These are phyloP conservation scores for Pichia membranifaciens DNA, from an alignment of 805 yeast species.

Conservation along the genomic window DNA sequence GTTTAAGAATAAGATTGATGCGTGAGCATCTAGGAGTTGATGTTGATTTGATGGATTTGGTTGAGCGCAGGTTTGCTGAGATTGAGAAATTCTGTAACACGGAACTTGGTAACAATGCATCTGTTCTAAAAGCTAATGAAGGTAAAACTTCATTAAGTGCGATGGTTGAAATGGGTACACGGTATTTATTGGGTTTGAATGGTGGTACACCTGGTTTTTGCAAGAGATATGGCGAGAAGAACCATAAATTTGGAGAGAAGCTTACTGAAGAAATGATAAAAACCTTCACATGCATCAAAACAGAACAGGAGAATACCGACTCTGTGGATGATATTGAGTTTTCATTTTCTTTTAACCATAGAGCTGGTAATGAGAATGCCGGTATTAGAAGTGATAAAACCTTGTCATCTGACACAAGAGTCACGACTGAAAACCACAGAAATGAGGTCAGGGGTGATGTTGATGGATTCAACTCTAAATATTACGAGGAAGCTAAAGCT, in stretches of 20 bases:
- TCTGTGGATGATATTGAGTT: slow-evolving; percentile 26
- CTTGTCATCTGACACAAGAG: slow-evolving; percentile 75
- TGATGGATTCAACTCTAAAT: slow-evolving; percentile 51
- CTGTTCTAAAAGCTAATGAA: slow-evolving; percentile 29
- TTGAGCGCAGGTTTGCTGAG: slow-evolving; percentile 62
- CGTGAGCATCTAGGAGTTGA: slow-evolving; percentile 95
- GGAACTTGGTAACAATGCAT: slow-evolving; percentile 37
- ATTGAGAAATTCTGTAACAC: slow-evolving; percentile 43
- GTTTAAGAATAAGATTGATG: slow-evolving; percentile 86
- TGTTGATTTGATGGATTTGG: slow-evolving; percentile 75
- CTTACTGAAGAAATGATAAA: slow-evolving; percentile 20
- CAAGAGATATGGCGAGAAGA: slow-evolving; percentile 5
- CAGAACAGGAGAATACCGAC: slow-evolving; percentile 18
- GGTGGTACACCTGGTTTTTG: slow-evolving; percentile 28
- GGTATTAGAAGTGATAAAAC: slow-evolving; percentile 83
- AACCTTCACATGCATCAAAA: slow-evolving; percentile 20
- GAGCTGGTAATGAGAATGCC: slow-evolving; percentile 81
- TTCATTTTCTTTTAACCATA: slow-evolving; percentile 65
- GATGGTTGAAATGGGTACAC: slow-evolving; percentile 67
- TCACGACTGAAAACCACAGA: slow-evolving; percentile 58
- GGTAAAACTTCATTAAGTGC: slow-evolving; percentile 47
- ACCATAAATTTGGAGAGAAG: slow-evolving; percentile 14
- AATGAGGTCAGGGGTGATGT: slow-evolving; percentile 66
- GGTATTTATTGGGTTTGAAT: slow-evolving; percentile 51
- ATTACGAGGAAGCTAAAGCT: slow-evolving; percentile 44